phyloP scores from a whole-genome alignment of 306 rosid species.

The Carpinus viminea region DNA sequence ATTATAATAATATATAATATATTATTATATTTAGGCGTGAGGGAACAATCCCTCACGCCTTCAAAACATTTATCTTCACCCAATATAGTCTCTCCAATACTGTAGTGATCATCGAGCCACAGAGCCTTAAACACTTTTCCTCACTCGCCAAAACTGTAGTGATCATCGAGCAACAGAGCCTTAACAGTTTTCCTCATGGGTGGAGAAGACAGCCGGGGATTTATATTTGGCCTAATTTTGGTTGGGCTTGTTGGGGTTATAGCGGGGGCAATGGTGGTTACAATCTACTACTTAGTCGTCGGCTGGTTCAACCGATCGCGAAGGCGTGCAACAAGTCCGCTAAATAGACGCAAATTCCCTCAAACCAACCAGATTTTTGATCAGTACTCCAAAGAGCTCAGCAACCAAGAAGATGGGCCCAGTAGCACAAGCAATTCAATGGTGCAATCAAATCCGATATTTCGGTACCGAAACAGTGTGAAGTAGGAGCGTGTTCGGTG shows the following conservation, averaged over 20 bases:
- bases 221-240: neutral
- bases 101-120: too few species aligned
- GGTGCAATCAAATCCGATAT: neutral
- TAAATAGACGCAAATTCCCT: neutral
- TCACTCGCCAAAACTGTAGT: too few species aligned
- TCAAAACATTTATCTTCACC: too few species aligned
- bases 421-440: neutral
- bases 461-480: constrained; percentile 11
- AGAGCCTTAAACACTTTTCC: too few species aligned
- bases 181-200: constrained; percentile 13
- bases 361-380: neutral
- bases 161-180: too few species aligned
- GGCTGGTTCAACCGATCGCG: constrained; percentile 11
- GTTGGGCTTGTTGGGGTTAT: constrained; percentile 21
- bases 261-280: constrained; percentile 12
- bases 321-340: neutral
- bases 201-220: neutral
- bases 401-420: constrained; percentile 1
- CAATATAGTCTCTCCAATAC: neutral
- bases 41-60: too few species aligned
- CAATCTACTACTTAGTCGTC: neutral
- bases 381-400: constrained; percentile 8
- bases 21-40: too few species aligned
- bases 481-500: constrained; percentile 17
- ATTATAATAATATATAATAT: too few species aligned